phyloP scores from a whole-genome alignment of 2,329 filamentous ascomycete species.

The Akanthomyces muscarius region DNA sequence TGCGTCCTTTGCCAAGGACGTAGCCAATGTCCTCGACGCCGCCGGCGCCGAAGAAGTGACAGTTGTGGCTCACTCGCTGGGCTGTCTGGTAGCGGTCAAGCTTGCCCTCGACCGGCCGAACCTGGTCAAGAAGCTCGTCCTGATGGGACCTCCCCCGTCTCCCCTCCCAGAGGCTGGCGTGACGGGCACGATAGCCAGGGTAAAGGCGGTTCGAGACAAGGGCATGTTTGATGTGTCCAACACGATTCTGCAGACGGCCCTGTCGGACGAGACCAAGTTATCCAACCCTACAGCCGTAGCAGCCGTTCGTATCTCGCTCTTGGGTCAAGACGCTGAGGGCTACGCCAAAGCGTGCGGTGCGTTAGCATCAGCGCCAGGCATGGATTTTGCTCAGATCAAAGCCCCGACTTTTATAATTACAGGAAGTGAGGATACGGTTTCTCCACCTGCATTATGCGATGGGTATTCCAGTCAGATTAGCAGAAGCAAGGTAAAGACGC shows the following conservation, averaged over 20 bases:
- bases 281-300: too few relatives aligned
- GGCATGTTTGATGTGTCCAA: background rate
- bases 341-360: conserved; percentile 53
- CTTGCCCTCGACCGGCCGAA: conserved; percentile 38
- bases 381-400: conserved; percentile 33
- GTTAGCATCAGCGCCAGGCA: conserved; percentile 36
- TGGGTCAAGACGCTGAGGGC: conserved; percentile 47
- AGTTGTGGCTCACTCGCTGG: conserved; percentile 49
- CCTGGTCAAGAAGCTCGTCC: conserved; percentile 40
- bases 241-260: conserved; percentile 26
- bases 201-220: background rate
- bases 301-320: conserved; percentile 38
- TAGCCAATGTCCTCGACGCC: conserved; percentile 35
- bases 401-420: conserved; percentile 26
- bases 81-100: conserved; percentile 43
- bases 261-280: conserved; percentile 23
- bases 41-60: conserved; percentile 33
- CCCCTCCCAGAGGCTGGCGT: conserved; percentile 38
- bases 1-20: conserved; percentile 39
- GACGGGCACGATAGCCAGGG: conserved; percentile 27
- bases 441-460: background rate
- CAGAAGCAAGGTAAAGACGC: conserved; percentile 28
- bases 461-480: conserved; percentile 28
- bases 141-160: conserved; percentile 45
- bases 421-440: background rate